A percentile compares a stretch with the other conserved stretches of the same genome.
Conservation (phyloP, 1,284 basidiomycete genomes). For the Cryptococcus amylolentus region DNA sequence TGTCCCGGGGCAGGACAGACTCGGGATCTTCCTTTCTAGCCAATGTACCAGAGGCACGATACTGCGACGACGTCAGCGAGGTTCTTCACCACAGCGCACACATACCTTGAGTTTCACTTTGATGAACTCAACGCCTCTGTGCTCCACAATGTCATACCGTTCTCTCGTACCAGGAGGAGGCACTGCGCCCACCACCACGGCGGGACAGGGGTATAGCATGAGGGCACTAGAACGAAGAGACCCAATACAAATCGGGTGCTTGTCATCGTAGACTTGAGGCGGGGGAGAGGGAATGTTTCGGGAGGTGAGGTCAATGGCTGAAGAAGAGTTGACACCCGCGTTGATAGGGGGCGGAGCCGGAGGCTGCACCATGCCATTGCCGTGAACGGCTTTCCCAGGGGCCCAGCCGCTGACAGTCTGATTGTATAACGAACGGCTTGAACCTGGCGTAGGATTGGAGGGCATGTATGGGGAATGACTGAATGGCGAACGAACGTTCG, state of each 20-base stretch:
- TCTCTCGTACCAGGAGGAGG: constrained; percentile 34
- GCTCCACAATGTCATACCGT: constrained; percentile 29
- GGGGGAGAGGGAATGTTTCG: constrained; percentile 20
- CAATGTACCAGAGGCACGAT: constrained; percentile 48
- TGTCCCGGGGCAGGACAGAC: constrained; percentile 59
- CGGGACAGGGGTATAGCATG: constrained; percentile 77
- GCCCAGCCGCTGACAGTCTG: too few species aligned
- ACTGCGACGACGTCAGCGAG: constrained; percentile 10
- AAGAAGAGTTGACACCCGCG: constrained; percentile 17
- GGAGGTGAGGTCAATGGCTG: constrained; percentile 35
- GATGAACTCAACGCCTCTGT: constrained; percentile 62
- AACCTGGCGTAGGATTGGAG: background rate
- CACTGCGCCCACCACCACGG: constrained; percentile 56
- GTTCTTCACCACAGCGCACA: background rate
- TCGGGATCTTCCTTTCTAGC: constrained; percentile 56
- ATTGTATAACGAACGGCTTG: background rate
- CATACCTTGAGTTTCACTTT: constrained; percentile 64
- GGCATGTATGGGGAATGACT: background rate
- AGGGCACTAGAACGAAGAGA: constrained; percentile 75
- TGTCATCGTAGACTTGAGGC: constrained; percentile 21
- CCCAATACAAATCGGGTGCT: constrained; percentile 70
- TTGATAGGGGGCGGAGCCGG: too few species aligned
- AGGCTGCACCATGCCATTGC: background rate
- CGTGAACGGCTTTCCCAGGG: background rate
- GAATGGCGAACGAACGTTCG: background rate